phyloP scores from a whole-genome alignment of 2,329 filamentous ascomycete genomes.

The Alternaria arborescens region DNA sequence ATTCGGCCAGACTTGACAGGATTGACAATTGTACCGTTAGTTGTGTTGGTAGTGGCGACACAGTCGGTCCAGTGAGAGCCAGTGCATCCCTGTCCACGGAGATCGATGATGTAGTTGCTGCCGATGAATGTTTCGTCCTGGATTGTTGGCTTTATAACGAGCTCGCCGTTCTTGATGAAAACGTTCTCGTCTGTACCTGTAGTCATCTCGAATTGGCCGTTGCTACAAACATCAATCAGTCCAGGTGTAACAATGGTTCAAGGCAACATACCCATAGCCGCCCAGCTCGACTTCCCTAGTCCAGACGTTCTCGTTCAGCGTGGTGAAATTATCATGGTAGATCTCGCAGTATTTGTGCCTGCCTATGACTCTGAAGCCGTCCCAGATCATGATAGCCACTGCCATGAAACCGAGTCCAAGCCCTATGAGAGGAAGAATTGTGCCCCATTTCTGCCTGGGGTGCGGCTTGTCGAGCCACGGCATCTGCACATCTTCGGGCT shows the following conservation, averaged over 20 bases:
- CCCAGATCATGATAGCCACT: constrained; percentile 76
- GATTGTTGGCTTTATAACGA: constrained; percentile 80
- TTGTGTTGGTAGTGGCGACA: constrained; percentile 76
- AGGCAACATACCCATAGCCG: constrained; percentile 73
- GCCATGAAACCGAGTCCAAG: constrained; percentile 73
- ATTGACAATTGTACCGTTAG: constrained; percentile 78
- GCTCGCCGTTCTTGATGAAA: constrained; percentile 72
- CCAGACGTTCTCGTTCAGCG: constrained; percentile 70
- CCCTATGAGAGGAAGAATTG: constrained; percentile 78
- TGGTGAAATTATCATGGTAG: constrained; percentile 71
- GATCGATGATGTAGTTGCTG: constrained; percentile 72
- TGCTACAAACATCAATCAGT: constrained; percentile 61
- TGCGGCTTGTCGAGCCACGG: constrained; percentile 79
- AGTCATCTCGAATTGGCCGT: constrained; percentile 82
- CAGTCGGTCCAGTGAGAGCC: constrained; percentile 68
- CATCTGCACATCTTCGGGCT: constrained; percentile 76
- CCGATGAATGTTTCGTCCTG: constrained; percentile 73
- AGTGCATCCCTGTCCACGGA: constrained; percentile 74
- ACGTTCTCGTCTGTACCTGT: constrained; percentile 77
- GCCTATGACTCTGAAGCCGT: constrained; percentile 75
- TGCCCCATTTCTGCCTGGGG: constrained; percentile 85
- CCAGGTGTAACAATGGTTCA: not conserved
- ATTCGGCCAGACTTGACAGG: constrained; percentile 81
- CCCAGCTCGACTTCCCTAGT: constrained; percentile 77
- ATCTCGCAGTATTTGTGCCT: constrained; percentile 77